A percentile compares a stretch with the other conserved stretches of the same genome.
Evolutionary conservation across 306 rosid species (phyloP).

Genomic region (Benincasa hispida): DNA sequence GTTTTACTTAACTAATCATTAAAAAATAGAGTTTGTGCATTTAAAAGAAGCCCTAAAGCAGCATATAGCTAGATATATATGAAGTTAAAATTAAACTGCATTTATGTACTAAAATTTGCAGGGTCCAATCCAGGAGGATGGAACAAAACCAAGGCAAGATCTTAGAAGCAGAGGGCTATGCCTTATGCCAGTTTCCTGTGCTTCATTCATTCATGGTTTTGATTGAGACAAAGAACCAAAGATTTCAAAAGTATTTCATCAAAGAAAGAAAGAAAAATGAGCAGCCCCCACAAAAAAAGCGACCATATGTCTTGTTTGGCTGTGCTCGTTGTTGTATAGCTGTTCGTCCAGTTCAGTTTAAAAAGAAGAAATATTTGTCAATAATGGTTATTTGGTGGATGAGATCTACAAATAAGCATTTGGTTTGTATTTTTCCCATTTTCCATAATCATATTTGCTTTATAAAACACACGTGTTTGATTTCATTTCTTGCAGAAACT

Average conservation of each 20-base stretch:
- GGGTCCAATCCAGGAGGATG: slow-evolving; percentile 19
- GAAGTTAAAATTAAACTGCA: neutral
- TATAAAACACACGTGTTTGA: neutral
- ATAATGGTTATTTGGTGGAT: slow-evolving; percentile 1
- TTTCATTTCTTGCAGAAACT: slow-evolving; percentile 5
- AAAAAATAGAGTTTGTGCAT: neutral
- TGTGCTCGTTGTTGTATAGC: slow-evolving; percentile 1
- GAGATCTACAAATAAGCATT: neutral
- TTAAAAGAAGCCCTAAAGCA: neutral
- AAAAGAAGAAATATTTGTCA: neutral
- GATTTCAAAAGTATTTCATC: neutral
- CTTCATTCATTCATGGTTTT: slow-evolving; percentile 29
- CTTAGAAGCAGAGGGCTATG: slow-evolving; percentile 52
- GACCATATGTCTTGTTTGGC: neutral
- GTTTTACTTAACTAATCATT: neutral
- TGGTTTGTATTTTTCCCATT: neutral
- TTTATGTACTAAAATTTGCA: slow-evolving; percentile 7
- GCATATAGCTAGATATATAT: neutral
- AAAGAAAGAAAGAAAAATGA: neutral
- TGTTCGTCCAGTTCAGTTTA: slow-evolving; percentile 3
- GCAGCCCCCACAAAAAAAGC: neutral
- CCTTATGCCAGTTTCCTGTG: slow-evolving; percentile 44
- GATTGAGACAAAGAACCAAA: slow-evolving; percentile 9
- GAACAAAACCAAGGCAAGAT: slow-evolving; percentile 16
- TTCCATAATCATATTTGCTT: neutral